These are phyloP conservation scores for Phialemonium atrogriseum DNA, from an alignment of 2,329 filamentous ascomycete genomes.

Conservation along the genomic window DNA sequence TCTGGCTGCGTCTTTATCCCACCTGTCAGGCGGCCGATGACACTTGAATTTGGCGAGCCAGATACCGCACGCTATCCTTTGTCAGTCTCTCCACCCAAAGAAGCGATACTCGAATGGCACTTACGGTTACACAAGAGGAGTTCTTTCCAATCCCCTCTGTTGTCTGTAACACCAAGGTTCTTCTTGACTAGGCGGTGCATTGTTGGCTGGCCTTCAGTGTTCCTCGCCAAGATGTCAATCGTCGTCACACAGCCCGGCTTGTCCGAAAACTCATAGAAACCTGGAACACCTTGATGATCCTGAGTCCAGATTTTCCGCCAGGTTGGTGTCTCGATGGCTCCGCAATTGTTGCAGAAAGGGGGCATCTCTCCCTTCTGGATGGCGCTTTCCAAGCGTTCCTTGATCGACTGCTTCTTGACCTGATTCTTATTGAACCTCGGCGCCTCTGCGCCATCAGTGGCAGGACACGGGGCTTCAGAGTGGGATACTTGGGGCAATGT, in stretches of 20 bases:
- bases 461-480: conserved; percentile 25
- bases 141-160: conserved; percentile 60
- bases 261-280: conserved; percentile 62
- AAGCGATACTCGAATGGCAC: conserved; percentile 22
- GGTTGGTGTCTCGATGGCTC: conserved; percentile 89
- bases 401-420: conserved; percentile 54
- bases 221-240: conserved; percentile 58
- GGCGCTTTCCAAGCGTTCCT: conserved; percentile 49
- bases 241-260: conserved; percentile 67
- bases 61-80: conserved; percentile 67
- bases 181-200: conserved; percentile 75
- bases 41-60: conserved; percentile 85
- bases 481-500: conserved; percentile 16
- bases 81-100: conserved; percentile 12
- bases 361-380: conserved; percentile 79
- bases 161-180: conserved; percentile 50
- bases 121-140: conserved; percentile 81
- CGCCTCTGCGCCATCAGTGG: conserved; percentile 33
- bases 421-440: conserved; percentile 53
- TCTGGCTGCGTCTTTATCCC: conserved; percentile 58
- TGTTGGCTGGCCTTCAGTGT: conserved; percentile 53
- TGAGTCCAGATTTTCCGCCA: conserved; percentile 94
- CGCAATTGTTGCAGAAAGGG: conserved; percentile 85
- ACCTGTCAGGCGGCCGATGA: conserved; percentile 76
- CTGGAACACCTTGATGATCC: conserved; percentile 60